These are phyloP conservation scores for Bocquillonia castaneifolia DNA, from an alignment of 441 rosid species.

Conservation along the genomic window DNA sequence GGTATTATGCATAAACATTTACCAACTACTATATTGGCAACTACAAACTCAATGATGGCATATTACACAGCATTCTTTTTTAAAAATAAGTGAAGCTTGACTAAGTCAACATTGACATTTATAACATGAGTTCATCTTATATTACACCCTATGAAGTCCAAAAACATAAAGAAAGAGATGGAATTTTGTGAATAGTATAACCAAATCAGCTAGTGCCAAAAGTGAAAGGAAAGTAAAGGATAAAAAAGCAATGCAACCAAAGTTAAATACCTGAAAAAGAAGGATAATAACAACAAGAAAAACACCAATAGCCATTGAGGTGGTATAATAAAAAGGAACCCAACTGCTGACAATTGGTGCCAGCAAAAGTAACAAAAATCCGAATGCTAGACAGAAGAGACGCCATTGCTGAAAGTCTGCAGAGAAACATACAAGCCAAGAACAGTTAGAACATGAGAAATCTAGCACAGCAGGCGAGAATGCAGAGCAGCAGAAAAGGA, in stretches of 20 bases:
- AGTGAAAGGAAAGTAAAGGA: background rate
- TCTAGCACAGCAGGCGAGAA: background rate
- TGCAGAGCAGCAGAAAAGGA: slow-evolving; percentile 8
- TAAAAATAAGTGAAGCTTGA: background rate
- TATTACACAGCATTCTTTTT: background rate
- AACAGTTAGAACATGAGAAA: slow-evolving; percentile 8
- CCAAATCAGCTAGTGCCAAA: background rate
- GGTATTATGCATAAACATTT: background rate
- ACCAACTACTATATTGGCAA: background rate
- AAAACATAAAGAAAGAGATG: background rate
- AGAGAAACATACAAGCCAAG: slow-evolving; percentile 14
- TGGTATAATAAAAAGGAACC: slow-evolving; percentile 92
- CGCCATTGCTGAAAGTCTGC: slow-evolving; percentile 88
- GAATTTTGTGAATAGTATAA: background rate
- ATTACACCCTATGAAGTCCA: background rate
- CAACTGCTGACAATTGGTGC: slow-evolving; percentile 86
- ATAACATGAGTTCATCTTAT: background rate
- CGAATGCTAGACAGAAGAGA: slow-evolving; percentile 57
- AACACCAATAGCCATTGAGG: slow-evolving; percentile 91
- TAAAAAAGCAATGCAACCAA: background rate
- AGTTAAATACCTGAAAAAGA: slow-evolving; percentile 64
- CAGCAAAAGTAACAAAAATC: slow-evolving; percentile 53
- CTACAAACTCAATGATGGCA: background rate
- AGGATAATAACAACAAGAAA: slow-evolving; percentile 74
- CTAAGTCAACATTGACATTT: background rate